Percentiles rank a stretch among this genome's conserved stretches.
These are phyloP conservation scores for Lactifluus echinatus DNA, from an alignment of 768 basidiomycete species.

Conservation along the genomic window DNA sequence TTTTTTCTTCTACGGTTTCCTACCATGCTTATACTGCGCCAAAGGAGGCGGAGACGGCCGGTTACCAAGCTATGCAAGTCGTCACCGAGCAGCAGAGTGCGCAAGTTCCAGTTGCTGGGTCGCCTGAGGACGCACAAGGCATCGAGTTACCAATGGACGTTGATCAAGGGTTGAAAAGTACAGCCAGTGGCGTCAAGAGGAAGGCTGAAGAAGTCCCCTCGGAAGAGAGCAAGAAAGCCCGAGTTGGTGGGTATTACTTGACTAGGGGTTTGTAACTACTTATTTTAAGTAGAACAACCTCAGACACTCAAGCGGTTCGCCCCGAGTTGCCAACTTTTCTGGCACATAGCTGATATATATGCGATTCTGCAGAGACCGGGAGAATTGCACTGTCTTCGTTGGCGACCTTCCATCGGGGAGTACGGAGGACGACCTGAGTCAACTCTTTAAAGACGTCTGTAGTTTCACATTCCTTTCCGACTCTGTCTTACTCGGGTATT, in stretches of 20 bases:
- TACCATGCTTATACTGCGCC: background rate
- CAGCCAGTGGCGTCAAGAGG: conserved; percentile 47
- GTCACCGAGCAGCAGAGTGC: conserved; percentile 34
- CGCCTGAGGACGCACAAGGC: conserved; percentile 5
- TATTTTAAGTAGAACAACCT: conserved; percentile 32
- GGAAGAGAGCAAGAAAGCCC: conserved; percentile 51
- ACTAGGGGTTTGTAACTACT: background rate
- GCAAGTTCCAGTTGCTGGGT: conserved; percentile 26
- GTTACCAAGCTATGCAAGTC: conserved; percentile 42
- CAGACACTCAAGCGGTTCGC: conserved; percentile 52
- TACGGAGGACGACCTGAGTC: conserved; percentile 55
- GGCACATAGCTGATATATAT: background rate
- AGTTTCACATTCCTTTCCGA: background rate
- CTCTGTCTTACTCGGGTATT: conserved; percentile 15
- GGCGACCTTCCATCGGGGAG: conserved; percentile 51
- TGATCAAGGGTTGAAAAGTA: conserved; percentile 29
- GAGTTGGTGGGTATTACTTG: conserved; percentile 41
- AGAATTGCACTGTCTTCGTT: conserved; percentile 89
- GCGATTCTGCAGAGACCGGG: conserved; percentile 64
- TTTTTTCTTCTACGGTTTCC: conserved; percentile 1
- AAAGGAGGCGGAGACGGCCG: conserved; percentile 58
- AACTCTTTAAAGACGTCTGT: conserved; percentile 80
- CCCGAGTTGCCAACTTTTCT: conserved; percentile 3
- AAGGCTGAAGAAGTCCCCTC: conserved; percentile 45
- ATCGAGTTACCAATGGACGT: conserved; percentile 35